phyloP scores from a whole-genome alignment of 129 eudicot genomes.

The Lactuca saligna region DNA sequence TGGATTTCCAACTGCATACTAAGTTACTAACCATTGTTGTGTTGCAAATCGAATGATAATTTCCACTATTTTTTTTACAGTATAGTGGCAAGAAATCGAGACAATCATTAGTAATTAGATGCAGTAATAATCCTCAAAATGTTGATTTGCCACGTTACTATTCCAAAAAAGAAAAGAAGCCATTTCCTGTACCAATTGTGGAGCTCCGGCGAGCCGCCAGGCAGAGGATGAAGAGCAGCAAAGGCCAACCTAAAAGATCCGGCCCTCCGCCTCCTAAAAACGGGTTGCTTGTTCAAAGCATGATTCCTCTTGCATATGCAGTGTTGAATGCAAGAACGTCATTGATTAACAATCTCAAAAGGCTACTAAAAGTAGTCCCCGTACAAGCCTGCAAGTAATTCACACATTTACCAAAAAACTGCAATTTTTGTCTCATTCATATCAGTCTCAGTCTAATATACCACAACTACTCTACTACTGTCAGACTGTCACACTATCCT shows the following conservation, averaged over 20 bases:
- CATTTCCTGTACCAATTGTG: constrained; percentile 84
- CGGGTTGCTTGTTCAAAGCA: constrained; percentile 66
- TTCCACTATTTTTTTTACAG: constrained; percentile 36
- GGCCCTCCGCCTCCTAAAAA: constrained; percentile 88
- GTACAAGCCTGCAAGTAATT: constrained; percentile 96
- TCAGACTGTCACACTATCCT: too few species aligned
- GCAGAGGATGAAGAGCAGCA: constrained; percentile 78
- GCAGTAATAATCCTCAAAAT: constrained; percentile 82
- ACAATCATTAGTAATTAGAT: constrained; percentile 42
- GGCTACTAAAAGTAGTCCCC: constrained; percentile 73
- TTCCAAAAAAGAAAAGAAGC: constrained; percentile 84
- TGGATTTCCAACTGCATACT: neutral
- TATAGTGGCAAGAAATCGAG: constrained; percentile 33
- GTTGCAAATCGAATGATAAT: constrained; percentile 7
- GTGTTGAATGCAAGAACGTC: constrained; percentile 75
- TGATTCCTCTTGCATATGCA: constrained; percentile 80
- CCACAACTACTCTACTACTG: too few species aligned
- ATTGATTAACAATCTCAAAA: constrained; percentile 77
- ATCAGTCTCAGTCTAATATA: too few species aligned
- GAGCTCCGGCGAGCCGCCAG: constrained; percentile 92
- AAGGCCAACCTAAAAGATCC: constrained; percentile 51
- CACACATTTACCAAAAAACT: too few species aligned
- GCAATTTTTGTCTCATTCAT: too few species aligned
- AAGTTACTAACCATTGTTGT: neutral
- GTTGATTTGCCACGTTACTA: constrained; percentile 84